Percentiles rank a stretch among this genome's conserved stretches.
Conservation (phyloP, 106 monocot species). For the Dendrobium nobile region DNA sequence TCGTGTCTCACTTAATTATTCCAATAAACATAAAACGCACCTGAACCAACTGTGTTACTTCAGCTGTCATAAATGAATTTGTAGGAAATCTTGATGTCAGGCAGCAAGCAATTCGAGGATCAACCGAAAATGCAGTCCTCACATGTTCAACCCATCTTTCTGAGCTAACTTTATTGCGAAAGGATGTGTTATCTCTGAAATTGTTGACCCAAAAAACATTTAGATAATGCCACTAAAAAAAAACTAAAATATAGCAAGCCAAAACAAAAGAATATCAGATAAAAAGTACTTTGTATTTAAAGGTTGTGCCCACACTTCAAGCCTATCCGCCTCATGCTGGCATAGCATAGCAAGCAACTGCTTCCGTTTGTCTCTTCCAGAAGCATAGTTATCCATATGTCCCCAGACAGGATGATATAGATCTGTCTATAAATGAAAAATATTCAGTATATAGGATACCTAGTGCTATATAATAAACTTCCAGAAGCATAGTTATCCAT, state of each 20-base stretch:
- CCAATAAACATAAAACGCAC: slow-evolving; percentile 22
- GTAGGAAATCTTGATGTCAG: slow-evolving; percentile 75
- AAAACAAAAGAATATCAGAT: slow-evolving; percentile 6
- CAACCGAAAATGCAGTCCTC: slow-evolving; percentile 94
- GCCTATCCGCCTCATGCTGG: slow-evolving; percentile 94
- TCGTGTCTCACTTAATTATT: not conserved
- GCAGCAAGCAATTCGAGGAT: slow-evolving; percentile 78
- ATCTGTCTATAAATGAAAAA: slow-evolving; percentile 37
- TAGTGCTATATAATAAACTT: slow-evolving; percentile 3
- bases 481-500: slow-evolving; percentile 70
- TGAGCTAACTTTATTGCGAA: slow-evolving; percentile 65
- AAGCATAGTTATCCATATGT: slow-evolving; percentile 59
- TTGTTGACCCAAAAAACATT: slow-evolving; percentile 4
- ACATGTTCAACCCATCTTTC: slow-evolving; percentile 94
- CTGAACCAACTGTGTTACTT: slow-evolving; percentile 86
- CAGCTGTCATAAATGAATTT: slow-evolving; percentile 51
- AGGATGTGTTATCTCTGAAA: slow-evolving; percentile 60
- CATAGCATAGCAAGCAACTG: slow-evolving; percentile 82
- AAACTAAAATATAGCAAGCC: not conserved
- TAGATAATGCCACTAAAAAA: slow-evolving; percentile 8
- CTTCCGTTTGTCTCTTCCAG: slow-evolving; percentile 75
- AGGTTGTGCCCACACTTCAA: slow-evolving; percentile 97
- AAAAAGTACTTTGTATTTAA: slow-evolving; percentile 69
- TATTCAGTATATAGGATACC: not conserved
- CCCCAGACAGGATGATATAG: slow-evolving; percentile 90